These are phyloP conservation scores for Thermothielavioides terrestris DNA, from an alignment of 495 filamentous ascomycete species.

Conservation along the genomic window DNA sequence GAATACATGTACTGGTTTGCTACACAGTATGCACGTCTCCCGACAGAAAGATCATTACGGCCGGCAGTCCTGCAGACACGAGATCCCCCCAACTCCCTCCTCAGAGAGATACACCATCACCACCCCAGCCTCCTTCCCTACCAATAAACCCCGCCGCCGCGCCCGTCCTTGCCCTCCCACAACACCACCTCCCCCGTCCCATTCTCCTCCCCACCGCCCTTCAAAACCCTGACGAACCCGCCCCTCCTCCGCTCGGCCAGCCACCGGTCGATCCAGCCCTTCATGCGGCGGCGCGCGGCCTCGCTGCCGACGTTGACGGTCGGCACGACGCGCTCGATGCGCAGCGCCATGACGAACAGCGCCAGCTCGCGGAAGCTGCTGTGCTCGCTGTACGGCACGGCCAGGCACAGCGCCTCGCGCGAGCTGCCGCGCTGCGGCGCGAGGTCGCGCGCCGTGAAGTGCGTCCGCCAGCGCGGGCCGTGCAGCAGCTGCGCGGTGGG, in stretches of 20 bases:
- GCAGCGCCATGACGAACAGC: conserved; percentile 79
- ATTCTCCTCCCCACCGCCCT: conserved; percentile 20
- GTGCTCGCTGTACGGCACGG: conserved; percentile 92
- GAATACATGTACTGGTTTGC: too few species aligned
- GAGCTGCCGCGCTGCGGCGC: conserved; percentile 72
- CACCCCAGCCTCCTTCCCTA: too few species aligned
- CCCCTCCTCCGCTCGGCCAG: conserved; percentile 71
- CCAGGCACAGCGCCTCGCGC: conserved; percentile 68
- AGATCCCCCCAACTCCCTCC: too few species aligned
- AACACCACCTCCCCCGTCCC: conserved; percentile 20
- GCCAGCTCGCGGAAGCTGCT: conserved; percentile 89
- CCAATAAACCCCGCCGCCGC: conserved; percentile 39
- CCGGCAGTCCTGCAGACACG: too few species aligned
- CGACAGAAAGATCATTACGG: too few species aligned
- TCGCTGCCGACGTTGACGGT: conserved; percentile 83
- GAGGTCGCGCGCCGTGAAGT: conserved; percentile 57
- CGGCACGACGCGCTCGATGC: conserved; percentile 82
- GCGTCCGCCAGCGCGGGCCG: conserved; percentile 60
- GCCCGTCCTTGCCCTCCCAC: conserved; percentile 36
- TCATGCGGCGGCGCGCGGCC: conserved; percentile 66
- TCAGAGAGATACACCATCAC: too few species aligned
- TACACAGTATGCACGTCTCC: too few species aligned
- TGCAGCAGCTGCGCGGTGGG: conserved; percentile 55
- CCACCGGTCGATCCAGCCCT: conserved; percentile 85
- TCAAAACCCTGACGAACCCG: conserved; percentile 54